Evolutionary conservation across 2,329 filamentous ascomycete genomes (phyloP).

Genomic region (Tolypocladium pustulatum): DNA sequence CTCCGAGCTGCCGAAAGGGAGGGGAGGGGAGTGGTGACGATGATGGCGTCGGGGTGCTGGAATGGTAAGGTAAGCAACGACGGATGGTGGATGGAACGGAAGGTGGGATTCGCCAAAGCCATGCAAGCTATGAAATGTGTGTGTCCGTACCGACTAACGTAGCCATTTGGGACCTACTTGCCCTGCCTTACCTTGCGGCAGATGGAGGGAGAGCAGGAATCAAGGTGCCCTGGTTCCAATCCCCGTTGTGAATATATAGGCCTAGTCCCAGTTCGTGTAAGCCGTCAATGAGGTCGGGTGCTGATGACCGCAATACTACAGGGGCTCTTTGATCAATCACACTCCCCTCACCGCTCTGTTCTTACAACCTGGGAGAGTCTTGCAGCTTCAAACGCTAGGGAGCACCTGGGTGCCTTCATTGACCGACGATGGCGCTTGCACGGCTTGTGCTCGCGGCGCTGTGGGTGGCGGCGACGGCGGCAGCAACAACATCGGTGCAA

Average conservation of each 20-base stretch:
- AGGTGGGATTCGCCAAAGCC: not conserved
- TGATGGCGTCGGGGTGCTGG: not conserved
- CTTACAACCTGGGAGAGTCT: not conserved
- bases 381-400: not conserved
- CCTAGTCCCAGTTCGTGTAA: not conserved
- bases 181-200: too few relatives aligned
- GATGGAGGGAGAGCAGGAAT: not conserved
- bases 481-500: conserved; percentile 1
- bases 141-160: not conserved
- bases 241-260: not conserved
- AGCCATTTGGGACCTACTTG: too few relatives aligned
- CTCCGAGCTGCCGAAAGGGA: not conserved
- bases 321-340: not conserved
- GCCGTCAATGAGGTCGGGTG: not conserved
- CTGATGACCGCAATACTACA: not conserved
- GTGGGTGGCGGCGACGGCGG: not conserved
- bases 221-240: not conserved
- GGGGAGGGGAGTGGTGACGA: not conserved
- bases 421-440: not conserved
- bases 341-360: not conserved
- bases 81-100: not conserved
- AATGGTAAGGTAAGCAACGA: not conserved
- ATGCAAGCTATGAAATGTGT: not conserved
- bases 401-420: not conserved
- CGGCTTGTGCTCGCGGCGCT: not conserved